Evolutionary conservation across 805 yeast genomes (phyloP), one percentile per base, ranked within the genome.

Genomic region (Ogataea paraovalis): DNA sequence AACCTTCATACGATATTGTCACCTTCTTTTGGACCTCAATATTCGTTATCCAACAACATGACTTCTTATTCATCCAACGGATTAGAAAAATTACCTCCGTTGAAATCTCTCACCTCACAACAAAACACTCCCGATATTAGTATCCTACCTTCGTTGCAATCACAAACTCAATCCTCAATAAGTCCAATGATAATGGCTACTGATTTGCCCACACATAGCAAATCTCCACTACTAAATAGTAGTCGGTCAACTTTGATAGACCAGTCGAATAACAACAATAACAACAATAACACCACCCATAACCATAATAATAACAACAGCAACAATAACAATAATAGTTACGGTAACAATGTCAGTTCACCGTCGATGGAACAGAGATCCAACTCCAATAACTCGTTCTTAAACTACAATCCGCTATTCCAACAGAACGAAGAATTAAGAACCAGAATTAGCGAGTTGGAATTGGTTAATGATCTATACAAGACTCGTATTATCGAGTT

Each of bases 381-480:
- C 12, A 34, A 34, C 16, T 34, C 38, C 8, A 34, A 34, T 18
- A 34, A 4, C 16, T 34, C 38, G 8, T 16, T 34, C 7, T 18
- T 34, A 7, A 18, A 18, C 16, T 34, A 16, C 38, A 34, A 34
- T 34, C 38, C 38, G 3, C 12, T 32, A 41, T 21, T 47, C 53
- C 16, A 27, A 9, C 42, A 47, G 20, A 45, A 50, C 34, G 64
- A 63, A 25, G 70, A 66, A 45, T 68, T 91, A 52, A 79, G 80
- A 53, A 87, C 96, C 0, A 74, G 95, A 49, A 87, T 91, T 20
- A 80, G 86, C 12, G 98, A 92, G 64, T 75, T 92, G 51, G 98
- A 92, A 64, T 73, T 91, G 39, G 96, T 92, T 37, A 91, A 90
- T 58, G 97, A 91, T 62, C 70, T 92, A 49, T 87, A 89, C 70